These are phyloP conservation scores for Strobilomyces echinocephalus DNA, from an alignment of 768 basidiomycete species.

Conservation along the genomic window DNA sequence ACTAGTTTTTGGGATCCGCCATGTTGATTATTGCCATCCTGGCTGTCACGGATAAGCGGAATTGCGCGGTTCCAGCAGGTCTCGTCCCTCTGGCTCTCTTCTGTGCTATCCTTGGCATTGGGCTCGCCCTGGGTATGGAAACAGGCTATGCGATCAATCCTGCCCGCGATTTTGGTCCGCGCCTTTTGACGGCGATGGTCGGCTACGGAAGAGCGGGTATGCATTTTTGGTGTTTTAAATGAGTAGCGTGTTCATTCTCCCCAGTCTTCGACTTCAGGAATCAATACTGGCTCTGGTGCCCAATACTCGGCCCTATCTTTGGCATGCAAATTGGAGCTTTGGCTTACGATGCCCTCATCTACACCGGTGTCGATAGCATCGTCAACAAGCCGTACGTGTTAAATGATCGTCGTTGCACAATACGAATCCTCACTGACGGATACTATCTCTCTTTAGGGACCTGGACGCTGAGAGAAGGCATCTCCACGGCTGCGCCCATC, in stretches of 20 bases:
- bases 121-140: conserved; percentile 54
- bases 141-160: conserved; percentile 68
- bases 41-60: conserved; percentile 49
- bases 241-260: not conserved
- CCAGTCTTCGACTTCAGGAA: conserved; percentile 31
- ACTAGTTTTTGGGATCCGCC: conserved; percentile 51
- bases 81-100: conserved; percentile 55
- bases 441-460: conserved; percentile 4
- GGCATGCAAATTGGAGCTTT: conserved; percentile 53
- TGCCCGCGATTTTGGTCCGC: conserved; percentile 68
- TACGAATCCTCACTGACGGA: not conserved
- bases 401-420: not conserved
- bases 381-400: conserved; percentile 47
- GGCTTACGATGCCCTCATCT: conserved; percentile 57
- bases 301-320: conserved; percentile 52
- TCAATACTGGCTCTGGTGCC: conserved; percentile 76
- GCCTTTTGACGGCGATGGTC: conserved; percentile 64
- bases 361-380: conserved; percentile 50
- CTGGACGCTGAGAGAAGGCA: conserved; percentile 14
- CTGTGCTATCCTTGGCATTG: conserved; percentile 55
- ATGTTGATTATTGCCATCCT: conserved; percentile 53
- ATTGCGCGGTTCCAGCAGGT: conserved; percentile 44
- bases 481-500: conserved; percentile 8
- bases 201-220: conserved; percentile 53
- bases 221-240: conserved; percentile 30